Evolutionary conservation across 768 basidiomycete species (phyloP), one percentile per base, ranked within the genome.

Genomic region (Candolleomyces eurysporus): DNA sequence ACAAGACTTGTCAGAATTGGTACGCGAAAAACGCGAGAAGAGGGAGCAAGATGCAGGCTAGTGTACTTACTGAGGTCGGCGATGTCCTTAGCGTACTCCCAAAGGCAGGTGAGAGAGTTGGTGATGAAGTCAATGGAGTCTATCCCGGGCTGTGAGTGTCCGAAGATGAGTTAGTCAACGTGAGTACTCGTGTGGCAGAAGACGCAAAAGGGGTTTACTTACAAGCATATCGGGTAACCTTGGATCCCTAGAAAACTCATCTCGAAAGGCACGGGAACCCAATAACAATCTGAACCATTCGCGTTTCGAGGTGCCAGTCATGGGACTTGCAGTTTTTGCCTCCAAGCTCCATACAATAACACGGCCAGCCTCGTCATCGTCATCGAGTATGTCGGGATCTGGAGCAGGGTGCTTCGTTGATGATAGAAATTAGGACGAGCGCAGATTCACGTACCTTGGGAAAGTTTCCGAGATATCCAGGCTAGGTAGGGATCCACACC

Each of bases 51-150:
- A 26, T 26, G 26, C 26, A 4, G 21, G 42, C 2, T 11, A 43
- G 42, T 13, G 14, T 30, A 72, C 85, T 63, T 68, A 93, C 91
- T 89, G 59, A 94, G 79, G 75, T 94, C 92, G 21, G 90, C 91
- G 5, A 96, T 89, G 30, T 92, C 87, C 68, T 89, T 91, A 16
- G 91, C 91, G 67, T 94, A 90, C 69, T 90, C 88, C 91, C 92
- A 96, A 77, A 26, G 26, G 26, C 26, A 26, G 26, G 26, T 26
- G 26, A 26, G 72, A 91, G 94, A 26, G 70, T 94, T 94, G 50
- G 90, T 78, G 63, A 26, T 92, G 66, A 94, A 78, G 75, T 94
- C 88, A 64, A 88, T 76, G 8, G 91, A 84, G 42, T 76, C 80
- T 72, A 94, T 94, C 21, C 90, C 90, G 26, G 81, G 83, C 88